Conservation (phyloP, 768 basidiomycete genomes). For the Cubamyces lactineus region DNA sequence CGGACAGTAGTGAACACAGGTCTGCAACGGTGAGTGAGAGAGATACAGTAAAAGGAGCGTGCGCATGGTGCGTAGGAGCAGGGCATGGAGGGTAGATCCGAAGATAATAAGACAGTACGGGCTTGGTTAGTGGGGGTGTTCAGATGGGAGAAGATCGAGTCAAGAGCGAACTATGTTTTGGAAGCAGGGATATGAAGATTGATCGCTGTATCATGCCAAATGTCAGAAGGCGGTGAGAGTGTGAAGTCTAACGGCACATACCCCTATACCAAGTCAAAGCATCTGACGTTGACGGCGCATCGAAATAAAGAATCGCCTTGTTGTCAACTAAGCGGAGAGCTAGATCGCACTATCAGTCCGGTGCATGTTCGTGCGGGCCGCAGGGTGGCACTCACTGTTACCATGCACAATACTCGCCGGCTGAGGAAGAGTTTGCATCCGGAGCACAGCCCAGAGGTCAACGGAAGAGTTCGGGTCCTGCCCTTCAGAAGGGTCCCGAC, state of each 20-base stretch:
- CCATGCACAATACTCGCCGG: conserved; percentile 90
- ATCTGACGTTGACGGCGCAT: conserved; percentile 81
- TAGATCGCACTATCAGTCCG: conserved; percentile 33
- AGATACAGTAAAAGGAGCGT: conserved; percentile 25
- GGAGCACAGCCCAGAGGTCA: conserved; percentile 94
- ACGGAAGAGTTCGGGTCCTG: conserved; percentile 73
- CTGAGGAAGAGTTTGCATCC: conserved; percentile 92
- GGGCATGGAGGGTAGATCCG: conserved; percentile 17
- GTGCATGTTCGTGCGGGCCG: neutral
- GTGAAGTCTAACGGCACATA: conserved; percentile 36
- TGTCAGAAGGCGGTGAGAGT: conserved; percentile 9
- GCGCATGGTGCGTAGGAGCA: conserved; percentile 20
- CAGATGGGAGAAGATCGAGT: conserved; percentile 21
- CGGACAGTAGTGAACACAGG: conserved; percentile 21
- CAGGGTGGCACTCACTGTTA: conserved; percentile 55
- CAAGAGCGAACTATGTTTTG: conserved; percentile 54
- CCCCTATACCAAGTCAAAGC: conserved; percentile 92
- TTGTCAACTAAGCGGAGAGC: conserved; percentile 89
- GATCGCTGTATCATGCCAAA: conserved; percentile 56
- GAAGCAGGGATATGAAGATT: conserved; percentile 87
- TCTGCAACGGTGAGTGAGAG: conserved; percentile 20
- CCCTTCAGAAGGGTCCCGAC: conserved; percentile 83
- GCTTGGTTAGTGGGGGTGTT: conserved; percentile 15
- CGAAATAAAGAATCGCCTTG: conserved; percentile 90
- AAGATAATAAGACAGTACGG: conserved; percentile 21